Base-by-base conservation (phyloP, 2,329 filamentous ascomycete genomes). In the Zarea fungicola region DNA sequence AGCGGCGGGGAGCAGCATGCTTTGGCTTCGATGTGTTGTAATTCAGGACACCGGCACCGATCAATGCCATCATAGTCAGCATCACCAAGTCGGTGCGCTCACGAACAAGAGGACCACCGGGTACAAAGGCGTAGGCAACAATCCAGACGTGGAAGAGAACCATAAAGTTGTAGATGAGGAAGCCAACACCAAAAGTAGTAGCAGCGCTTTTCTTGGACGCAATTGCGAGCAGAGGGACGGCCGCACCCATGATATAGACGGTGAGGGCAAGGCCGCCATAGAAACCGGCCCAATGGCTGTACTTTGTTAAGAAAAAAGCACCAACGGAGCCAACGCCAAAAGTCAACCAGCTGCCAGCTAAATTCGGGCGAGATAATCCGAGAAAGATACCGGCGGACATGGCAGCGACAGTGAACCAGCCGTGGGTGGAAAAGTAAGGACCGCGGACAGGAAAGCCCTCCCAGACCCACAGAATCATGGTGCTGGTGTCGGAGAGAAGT, bases 131-230 rank as follows among this genome's bases (percentile, higher is more conserved):
- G 61, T 99, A 99, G 2, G 93, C 93, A 10, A 99, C 93, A 29
- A 96, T 87, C 93, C 93, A 99, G 48, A 96, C 90, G 62, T 97
- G 92, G 74, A 96, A 96, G n/a, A 99, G 79, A 5, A 96, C 85
- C 71, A 97, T 72, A 60, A 97, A 77, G 67, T 97, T 96, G 74
- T 97, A 99, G 42, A 95, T 67, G 45, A 96, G 70, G 71, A 96
- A 96, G 4, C 87, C 92, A 13, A 95, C 64, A 3, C 92, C 93
- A 63, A 99, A 99, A 0, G 88, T 89, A 22, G 77, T 76, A 5
- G 83, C 88, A 1, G 90, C 90, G 44, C 76, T 85, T 64, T 88
- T 86, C 61, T 84, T 84, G 22, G 88, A 79, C 22, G 89, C 90
- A 45, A 86, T 85, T 13, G 76, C 74, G 52, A 99, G 81, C 35